Conservation (phyloP, 257 asterid genomes). For the Solanum chilense region DNA sequence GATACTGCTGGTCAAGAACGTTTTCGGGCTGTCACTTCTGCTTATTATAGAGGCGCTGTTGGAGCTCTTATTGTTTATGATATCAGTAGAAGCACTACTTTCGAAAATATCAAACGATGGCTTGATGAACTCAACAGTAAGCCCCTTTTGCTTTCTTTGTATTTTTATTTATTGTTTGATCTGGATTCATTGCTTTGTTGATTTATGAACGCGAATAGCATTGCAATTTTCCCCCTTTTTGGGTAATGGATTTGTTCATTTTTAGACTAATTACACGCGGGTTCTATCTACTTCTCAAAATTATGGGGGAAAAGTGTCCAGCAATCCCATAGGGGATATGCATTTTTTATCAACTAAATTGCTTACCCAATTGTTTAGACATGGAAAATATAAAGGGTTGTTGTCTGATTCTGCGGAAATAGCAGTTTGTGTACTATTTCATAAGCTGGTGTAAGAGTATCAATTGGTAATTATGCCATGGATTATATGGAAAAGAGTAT, state of each 20-base stretch:
- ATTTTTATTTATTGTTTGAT: background rate
- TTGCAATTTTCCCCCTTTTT: background rate
- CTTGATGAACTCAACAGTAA: conserved; percentile 62
- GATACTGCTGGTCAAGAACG: conserved; percentile 90
- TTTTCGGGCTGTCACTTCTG: conserved; percentile 72
- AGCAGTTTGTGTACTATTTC: background rate
- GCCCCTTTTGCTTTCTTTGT: background rate
- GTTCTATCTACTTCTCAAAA: background rate
- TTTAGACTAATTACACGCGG: background rate
- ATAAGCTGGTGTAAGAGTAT: background rate
- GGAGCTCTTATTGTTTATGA: conserved; percentile 67
- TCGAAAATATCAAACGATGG: conserved; percentile 49
- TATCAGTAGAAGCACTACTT: conserved; percentile 42
- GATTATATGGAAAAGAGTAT: background rate
- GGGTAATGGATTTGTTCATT: background rate
- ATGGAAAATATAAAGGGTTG: background rate
- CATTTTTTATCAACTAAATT: background rate
- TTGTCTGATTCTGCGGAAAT: background rate
- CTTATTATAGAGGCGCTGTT: conserved; percentile 70
- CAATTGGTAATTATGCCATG: background rate
- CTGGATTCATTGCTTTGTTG: background rate
- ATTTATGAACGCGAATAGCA: background rate
- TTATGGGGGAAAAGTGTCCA: background rate
- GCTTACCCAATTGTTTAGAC: background rate
- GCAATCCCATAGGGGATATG: background rate